Evolutionary conservation across 2,329 filamentous ascomycete genomes (phyloP).

Genomic region (Fusarium ramigenum): DNA sequence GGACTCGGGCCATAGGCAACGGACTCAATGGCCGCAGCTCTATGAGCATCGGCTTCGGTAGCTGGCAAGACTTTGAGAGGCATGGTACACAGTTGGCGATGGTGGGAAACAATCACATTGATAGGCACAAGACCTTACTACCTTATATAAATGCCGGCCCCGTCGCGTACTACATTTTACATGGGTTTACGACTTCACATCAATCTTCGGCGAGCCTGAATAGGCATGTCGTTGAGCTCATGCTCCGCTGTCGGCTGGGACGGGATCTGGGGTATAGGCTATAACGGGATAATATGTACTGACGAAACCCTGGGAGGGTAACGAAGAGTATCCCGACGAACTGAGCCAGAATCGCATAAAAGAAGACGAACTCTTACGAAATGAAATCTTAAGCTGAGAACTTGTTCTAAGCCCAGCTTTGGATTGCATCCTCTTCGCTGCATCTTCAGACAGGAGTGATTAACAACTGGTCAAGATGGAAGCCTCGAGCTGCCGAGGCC

Average conservation of each 20-base stretch:
- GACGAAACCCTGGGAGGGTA: not conserved
- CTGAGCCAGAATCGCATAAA: not conserved
- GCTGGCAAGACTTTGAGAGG: slow-evolving; percentile 50
- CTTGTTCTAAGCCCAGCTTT: not conserved
- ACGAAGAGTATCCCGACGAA: not conserved
- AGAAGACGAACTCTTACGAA: too few relatives aligned
- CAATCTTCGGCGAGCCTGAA: slow-evolving; percentile 37
- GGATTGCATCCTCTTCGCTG: not conserved
- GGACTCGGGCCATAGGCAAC: slow-evolving; percentile 49
- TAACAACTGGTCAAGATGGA: not conserved
- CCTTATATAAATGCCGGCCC: not conserved
- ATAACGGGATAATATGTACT: slow-evolving; percentile 1
- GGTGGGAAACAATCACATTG: not conserved
- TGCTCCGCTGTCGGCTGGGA: slow-evolving; percentile 22
- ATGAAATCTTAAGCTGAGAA: not conserved
- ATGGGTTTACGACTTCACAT: not conserved
- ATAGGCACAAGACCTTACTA: not conserved
- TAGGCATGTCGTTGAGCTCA: slow-evolving; percentile 23
- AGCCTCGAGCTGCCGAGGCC: slow-evolving; percentile 24
- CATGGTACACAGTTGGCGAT: slow-evolving; percentile 42
- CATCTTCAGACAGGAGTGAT: not conserved
- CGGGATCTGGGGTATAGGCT: slow-evolving; percentile 15
- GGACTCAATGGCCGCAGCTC: slow-evolving; percentile 50
- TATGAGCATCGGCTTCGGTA: slow-evolving; percentile 48
- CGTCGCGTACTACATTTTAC: not conserved